A percentile compares a stretch with the other conserved stretches of the same genome.
Evolutionary conservation across 257 asterid genomes (phyloP).

Genomic region (Knoxia roxburghii): DNA sequence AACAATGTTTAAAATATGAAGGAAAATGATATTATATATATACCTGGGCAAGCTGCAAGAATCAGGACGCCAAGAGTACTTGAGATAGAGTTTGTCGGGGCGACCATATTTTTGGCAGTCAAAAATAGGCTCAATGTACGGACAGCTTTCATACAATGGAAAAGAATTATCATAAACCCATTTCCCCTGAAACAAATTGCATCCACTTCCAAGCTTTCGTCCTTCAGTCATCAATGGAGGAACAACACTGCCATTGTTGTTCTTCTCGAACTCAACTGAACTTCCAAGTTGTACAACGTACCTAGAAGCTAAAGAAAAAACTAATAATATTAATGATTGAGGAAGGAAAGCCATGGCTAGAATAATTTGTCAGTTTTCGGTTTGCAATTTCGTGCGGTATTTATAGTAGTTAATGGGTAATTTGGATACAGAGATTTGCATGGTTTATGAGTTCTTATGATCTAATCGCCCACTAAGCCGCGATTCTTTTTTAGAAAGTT

Average conservation of each 20-base stretch:
- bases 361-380: too few relatives aligned
- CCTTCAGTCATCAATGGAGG: neutral
- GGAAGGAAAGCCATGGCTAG: too few relatives aligned
- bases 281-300: neutral
- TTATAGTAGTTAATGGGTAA: too few relatives aligned
- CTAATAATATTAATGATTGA: too few relatives aligned
- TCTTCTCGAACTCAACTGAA: neutral
- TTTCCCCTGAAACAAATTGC: constrained; percentile 48
- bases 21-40: too few relatives aligned
- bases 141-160: constrained; percentile 47
- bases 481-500: too few relatives aligned
- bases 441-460: too few relatives aligned
- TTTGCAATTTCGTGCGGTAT: too few relatives aligned
- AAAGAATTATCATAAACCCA: constrained; percentile 37
- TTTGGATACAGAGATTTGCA: too few relatives aligned
- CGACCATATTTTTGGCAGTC: constrained; percentile 55
- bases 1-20: too few relatives aligned
- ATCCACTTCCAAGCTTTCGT: constrained; percentile 15
- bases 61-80: constrained; percentile 49
- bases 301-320: too few relatives aligned
- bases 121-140: constrained; percentile 39
- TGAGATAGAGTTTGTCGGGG: constrained; percentile 41
- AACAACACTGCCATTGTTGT: neutral
- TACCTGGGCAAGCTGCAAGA: constrained; percentile 51
- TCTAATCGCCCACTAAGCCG: too few relatives aligned